Evolutionary conservation across 2,329 filamentous ascomycete species (phyloP).

Genomic region (Clarireedia homoeocarpa): DNA sequence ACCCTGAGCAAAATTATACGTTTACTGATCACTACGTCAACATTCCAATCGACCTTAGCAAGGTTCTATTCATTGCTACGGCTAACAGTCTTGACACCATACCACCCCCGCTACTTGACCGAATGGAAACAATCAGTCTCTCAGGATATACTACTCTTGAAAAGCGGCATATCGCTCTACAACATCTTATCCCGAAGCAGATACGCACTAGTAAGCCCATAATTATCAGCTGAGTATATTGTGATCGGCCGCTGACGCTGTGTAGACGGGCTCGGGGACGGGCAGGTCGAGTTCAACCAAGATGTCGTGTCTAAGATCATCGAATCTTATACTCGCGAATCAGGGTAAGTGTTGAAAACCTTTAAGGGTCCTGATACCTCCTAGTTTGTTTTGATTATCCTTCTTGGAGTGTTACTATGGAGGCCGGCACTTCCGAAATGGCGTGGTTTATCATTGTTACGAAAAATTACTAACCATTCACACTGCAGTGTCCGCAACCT

Average conservation of each 20-base stretch:
- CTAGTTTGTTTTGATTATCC: background rate
- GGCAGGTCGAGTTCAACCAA: constrained; percentile 68
- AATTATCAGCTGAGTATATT: constrained; percentile 3
- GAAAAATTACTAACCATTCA: constrained; percentile 4
- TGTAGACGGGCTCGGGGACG: constrained; percentile 61
- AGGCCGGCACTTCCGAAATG: background rate
- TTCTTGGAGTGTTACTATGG: background rate
- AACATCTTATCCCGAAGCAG: constrained; percentile 94
- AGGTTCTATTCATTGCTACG: constrained; percentile 94
- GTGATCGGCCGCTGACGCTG: constrained; percentile 16
- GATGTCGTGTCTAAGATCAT: constrained; percentile 93
- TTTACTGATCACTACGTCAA: constrained; percentile 97
- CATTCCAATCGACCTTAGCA: constrained; percentile 90
- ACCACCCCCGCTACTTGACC: constrained; percentile 83
- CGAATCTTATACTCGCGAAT: constrained; percentile 91
- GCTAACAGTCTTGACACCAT: constrained; percentile 95
- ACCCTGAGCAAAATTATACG: constrained; percentile 91
- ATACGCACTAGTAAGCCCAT: constrained; percentile 56
- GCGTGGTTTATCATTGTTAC: background rate
- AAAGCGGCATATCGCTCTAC: constrained; percentile 88
- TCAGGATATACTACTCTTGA: constrained; percentile 95
- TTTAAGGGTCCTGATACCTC: background rate
- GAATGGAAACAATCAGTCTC: constrained; percentile 93
- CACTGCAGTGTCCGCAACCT: constrained; percentile 75
- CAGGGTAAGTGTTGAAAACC: constrained; percentile 29